These are phyloP conservation scores for Suillus discolor DNA, from an alignment of 768 basidiomycete genomes.

Conservation along the genomic window DNA sequence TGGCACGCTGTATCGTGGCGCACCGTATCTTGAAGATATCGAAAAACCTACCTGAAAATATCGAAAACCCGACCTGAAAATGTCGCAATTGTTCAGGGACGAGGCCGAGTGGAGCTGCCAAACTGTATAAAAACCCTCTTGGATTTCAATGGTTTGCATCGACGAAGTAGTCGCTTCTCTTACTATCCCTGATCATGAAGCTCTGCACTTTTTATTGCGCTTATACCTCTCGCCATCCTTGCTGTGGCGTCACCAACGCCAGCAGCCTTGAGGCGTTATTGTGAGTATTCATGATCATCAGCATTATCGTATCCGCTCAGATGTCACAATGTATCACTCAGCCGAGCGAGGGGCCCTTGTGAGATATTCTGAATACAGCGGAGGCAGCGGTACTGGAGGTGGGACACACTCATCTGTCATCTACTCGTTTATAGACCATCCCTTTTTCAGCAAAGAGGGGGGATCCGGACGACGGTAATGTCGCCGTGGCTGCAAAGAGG, in stretches of 20 bases:
- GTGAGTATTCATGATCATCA: background rate
- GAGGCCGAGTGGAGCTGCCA: background rate
- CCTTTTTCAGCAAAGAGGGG: background rate
- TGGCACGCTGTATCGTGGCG: background rate
- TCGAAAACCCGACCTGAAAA: background rate
- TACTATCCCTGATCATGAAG: background rate
- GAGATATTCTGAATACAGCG: background rate
- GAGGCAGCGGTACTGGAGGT: background rate
- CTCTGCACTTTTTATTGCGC: background rate
- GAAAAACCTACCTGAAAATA: background rate
- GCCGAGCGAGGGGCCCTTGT: background rate
- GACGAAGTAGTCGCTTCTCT: background rate
- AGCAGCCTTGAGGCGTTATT: background rate
- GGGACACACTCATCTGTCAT: background rate
- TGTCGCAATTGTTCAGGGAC: no score
- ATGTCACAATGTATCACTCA: background rate
- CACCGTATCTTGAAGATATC: background rate
- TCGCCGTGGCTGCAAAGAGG: no score
- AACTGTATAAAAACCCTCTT: background rate
- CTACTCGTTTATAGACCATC: background rate
- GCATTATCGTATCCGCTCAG: background rate
- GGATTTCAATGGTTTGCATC: background rate
- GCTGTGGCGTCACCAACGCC: slow-evolving; percentile 3
- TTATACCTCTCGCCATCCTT: background rate
- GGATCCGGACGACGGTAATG: no score